A percentile compares a stretch with the other conserved stretches of the same genome.
phyloP scores from a whole-genome alignment of 768 basidiomycete genomes.

The Leccinum broughii region DNA sequence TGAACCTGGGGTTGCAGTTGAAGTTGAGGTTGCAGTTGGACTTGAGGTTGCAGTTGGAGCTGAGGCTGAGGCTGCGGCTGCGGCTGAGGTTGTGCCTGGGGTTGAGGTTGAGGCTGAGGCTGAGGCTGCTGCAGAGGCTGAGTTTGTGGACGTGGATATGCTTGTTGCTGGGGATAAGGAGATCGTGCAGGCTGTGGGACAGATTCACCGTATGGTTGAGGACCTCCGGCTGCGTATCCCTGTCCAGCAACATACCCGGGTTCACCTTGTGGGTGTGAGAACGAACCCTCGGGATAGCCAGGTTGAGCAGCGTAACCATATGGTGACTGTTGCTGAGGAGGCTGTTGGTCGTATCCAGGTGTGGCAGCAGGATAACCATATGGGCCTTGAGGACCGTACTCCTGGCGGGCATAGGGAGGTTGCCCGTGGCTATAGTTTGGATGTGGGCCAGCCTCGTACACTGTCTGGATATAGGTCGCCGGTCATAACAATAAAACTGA shows the following conservation, averaged over 20 bases:
- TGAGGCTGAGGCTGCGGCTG: slow-evolving; percentile 34
- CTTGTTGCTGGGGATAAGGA: slow-evolving; percentile 34
- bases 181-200: slow-evolving; percentile 31
- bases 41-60: slow-evolving; percentile 35
- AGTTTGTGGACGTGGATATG: slow-evolving; percentile 36
- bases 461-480: slow-evolving; percentile 32
- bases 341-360: slow-evolving; percentile 43
- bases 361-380: slow-evolving; percentile 47
- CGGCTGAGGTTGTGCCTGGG: slow-evolving; percentile 21
- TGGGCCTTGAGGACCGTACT: slow-evolving; percentile 38
- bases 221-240: slow-evolving; percentile 18
- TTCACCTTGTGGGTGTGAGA: slow-evolving; percentile 30
- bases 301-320: slow-evolving; percentile 27
- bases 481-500: not conserved
- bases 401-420: slow-evolving; percentile 30
- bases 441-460: slow-evolving; percentile 48
- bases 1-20: slow-evolving; percentile 33
- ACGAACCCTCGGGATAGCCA: slow-evolving; percentile 27
- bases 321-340: slow-evolving; percentile 34
- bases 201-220: slow-evolving; percentile 25
- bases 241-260: slow-evolving; percentile 24
- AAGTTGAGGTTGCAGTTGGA: slow-evolving; percentile 33
- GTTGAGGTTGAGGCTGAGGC: slow-evolving; percentile 18
- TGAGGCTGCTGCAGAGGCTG: slow-evolving; percentile 36
- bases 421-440: slow-evolving; percentile 30